Evolutionary conservation across 2,329 filamentous ascomycete species (phyloP), one percentile per base, ranked within the genome.

Genomic region (Cercospora berteroae): DNA sequence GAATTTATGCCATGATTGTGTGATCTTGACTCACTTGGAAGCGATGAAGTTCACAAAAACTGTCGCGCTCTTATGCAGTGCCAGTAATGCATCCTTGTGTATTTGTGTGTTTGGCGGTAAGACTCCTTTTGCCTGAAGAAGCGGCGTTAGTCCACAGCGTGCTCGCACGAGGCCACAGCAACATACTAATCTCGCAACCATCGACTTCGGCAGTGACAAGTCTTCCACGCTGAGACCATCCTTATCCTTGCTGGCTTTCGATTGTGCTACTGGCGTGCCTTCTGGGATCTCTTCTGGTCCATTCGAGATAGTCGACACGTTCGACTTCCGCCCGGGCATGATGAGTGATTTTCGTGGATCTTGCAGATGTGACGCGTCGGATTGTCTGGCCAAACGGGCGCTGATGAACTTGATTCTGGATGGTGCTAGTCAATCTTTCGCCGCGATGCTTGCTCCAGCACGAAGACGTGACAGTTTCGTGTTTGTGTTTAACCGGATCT

Each of bases 31-130:
- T 64, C 85, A 94, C 91, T 89, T 86, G 69, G 87, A 86, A 55
- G 90, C 89, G 33, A 95, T 82, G 78, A 94, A 92, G 80, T 88
- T 94, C 73, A 95, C 90, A 75, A 95, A 95, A 0, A 95, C 89
- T 1, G 90, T 94, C 7, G 92, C 90, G 79, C 90, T 91, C 80
- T 94, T 94, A 72, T 87, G 90, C 81, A 95, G 85, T 9, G 91
- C 92, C 61, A 92, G 80, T 64, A 94, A 86, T 50, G 92, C 92
- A 81, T 93, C 93, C 75, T 89, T 91, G 77, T 94, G 91, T 59
- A 94, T 91, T 79, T 93, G 90, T 5, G 91, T 94, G 77, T 93
- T 93, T 5, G 90, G 62, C n/a, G 66, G 66, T 50, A 61, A 65
- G 58, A 69, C 66, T 65, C 65, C 52, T 65, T 67, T 60, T 10